Base-by-base conservation (phyloP, 225 moss, liverwort and hornwort species). In the Anthoceros angustus region DNA sequence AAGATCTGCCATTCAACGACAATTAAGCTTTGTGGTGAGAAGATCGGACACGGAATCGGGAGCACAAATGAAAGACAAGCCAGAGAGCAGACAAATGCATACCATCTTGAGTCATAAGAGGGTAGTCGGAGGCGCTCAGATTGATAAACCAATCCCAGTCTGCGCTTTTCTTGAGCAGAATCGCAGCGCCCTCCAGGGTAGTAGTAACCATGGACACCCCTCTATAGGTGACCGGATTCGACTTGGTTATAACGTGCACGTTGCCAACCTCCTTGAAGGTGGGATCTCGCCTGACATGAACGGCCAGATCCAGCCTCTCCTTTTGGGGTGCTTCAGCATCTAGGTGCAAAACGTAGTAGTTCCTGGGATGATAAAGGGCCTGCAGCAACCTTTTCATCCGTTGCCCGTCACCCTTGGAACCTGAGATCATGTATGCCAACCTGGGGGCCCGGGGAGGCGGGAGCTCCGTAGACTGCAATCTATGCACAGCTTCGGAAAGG, bases 111-210 rank as follows among this genome's bases (percentile, higher is more conserved):
- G 85, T 86, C 40, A 95, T 62, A n/a, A 95, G 85, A 6, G 94
- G 94, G 68, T 95, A 95, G 76, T 95, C 94, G 10, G 94, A 83
- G 42, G 91, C 94, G 71, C 94, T 95, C 60, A 95, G 79, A 70
- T 95, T 95, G 68, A 95, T 95, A 42, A 95, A 95, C 94, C 94
- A 95, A 48, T 95, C 90, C 79, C 84, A 95, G 12, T 95, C 86
- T 42, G 84, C 74, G 18, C 82, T 85, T 69, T 83, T 83, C 70
- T 73, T 83, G 1, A 95, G 80, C 70, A 95, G 78, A 60, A 95
- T 90, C 62, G 90, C 94, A 43, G 90, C 88, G 3, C 87, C 94
- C 41, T 95, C 90, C 69, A 95, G 68, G 15, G 94, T 95, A 8
- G 90, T 72, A 41, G 94, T 81, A 39, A 95, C 80, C 94, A 95